phyloP scores from a whole-genome alignment of 805 yeast genomes.

The Allodekkera sacchari region DNA sequence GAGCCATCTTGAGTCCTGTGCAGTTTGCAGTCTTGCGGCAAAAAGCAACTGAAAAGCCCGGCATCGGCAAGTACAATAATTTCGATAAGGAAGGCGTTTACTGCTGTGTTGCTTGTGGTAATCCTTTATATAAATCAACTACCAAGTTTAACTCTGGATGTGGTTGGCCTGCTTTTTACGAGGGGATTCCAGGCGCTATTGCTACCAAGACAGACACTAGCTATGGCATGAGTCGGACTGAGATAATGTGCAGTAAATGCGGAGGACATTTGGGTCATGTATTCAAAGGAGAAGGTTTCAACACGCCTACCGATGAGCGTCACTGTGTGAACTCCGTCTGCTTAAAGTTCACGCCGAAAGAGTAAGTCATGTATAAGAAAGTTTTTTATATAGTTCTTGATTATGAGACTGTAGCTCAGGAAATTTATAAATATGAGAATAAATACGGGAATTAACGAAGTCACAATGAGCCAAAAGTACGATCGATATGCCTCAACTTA shows the following conservation, averaged over 20 bases:
- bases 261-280: conserved; percentile 96
- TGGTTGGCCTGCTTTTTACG: conserved; percentile 98
- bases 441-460: no score
- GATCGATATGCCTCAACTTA: no score
- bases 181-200: conserved; percentile 78
- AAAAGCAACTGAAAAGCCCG: conserved; percentile 64
- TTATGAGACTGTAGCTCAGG: no score
- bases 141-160: conserved; percentile 88
- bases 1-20: conserved; percentile 61
- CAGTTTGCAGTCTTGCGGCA: conserved; percentile 75
- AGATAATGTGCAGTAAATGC: conserved; percentile 81
- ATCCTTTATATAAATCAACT: conserved; percentile 69
- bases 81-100: conserved; percentile 55
- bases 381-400: no score
- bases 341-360: conserved; percentile 50
- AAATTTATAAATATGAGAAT: no score
- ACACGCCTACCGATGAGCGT: conserved; percentile 80
- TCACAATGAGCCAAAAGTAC: no score
- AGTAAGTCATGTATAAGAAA: no score
- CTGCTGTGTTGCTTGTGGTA: conserved; percentile 77
- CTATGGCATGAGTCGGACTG: conserved; percentile 77
- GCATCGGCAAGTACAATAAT: conserved; percentile 50
- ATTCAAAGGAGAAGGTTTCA: conserved; percentile 87
- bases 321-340: conserved; percentile 91
- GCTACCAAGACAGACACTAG: conserved; percentile 49